phyloP scores from a whole-genome alignment of 208 protist genomes.

The Kentomonas sorsogonicus region DNA sequence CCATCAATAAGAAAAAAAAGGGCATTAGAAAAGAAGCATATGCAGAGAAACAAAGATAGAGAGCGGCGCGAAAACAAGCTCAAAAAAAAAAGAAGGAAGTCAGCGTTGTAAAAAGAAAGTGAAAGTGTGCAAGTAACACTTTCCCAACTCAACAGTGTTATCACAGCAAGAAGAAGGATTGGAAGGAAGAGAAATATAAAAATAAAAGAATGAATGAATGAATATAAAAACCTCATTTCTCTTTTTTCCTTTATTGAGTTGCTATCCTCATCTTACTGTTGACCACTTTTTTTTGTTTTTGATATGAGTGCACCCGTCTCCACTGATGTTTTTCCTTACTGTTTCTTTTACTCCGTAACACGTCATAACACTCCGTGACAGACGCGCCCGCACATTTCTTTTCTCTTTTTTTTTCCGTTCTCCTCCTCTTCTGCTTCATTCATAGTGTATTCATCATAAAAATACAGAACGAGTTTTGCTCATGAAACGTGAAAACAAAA shows the following conservation, averaged over 20 bases:
- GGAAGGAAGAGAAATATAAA: background rate
- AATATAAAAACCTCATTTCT: constrained; percentile 13
- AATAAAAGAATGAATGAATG: constrained; percentile 5
- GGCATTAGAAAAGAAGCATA: background rate
- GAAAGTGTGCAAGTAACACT: too few species aligned
- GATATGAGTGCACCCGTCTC: too few species aligned
- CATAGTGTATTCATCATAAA: too few species aligned
- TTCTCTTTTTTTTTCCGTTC: too few species aligned
- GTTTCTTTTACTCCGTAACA: too few species aligned
- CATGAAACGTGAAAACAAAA: constrained; percentile 15
- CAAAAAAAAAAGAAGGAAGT: constrained; percentile 18
- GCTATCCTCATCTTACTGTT: too few species aligned
- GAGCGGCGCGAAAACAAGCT: background rate
- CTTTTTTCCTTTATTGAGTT: background rate
- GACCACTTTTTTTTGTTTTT: too few species aligned
- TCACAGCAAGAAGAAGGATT: background rate
- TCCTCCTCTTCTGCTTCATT: too few species aligned
- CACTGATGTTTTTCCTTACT: too few species aligned
- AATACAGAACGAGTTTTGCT: too few species aligned
- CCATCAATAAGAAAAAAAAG: background rate
- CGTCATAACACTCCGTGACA: too few species aligned
- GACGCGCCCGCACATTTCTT: too few species aligned
- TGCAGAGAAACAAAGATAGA: background rate
- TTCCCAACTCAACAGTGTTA: background rate
- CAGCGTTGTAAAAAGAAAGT: background rate